A percentile compares a stretch with the other conserved stretches of the same genome.
These are phyloP conservation scores for Hylodesmum podocarpum DNA, from an alignment of 306 rosid genomes.

Conservation along the genomic window DNA sequence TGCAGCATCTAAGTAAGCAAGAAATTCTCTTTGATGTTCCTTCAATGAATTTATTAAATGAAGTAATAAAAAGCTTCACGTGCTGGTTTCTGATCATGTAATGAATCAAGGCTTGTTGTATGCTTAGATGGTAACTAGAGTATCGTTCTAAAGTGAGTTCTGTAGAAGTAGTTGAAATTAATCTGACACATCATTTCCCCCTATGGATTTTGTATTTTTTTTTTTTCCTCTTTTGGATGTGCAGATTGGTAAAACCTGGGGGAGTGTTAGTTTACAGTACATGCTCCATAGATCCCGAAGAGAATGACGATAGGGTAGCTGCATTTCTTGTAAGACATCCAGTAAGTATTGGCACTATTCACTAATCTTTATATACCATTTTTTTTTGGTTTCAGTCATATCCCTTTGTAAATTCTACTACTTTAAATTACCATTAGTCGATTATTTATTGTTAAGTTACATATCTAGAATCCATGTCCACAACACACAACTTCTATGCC, in stretches of 20 bases:
- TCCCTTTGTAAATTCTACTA: not conserved
- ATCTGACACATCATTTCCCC: not conserved
- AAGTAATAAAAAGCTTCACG: not conserved
- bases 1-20: slow-evolving; percentile 72
- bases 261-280: slow-evolving; percentile 83
- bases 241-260: slow-evolving; percentile 82
- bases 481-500: not conserved
- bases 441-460: not conserved
- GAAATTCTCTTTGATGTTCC: not conserved
- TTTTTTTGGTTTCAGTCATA: not conserved
- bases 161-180: slow-evolving; percentile 7
- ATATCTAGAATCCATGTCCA: not conserved
- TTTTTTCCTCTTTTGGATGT: slow-evolving; percentile 28
- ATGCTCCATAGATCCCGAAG: slow-evolving; percentile 93
- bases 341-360: slow-evolving; percentile 39
- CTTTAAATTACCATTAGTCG: not conserved
- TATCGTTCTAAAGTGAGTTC: not conserved
- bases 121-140: slow-evolving; percentile 12
- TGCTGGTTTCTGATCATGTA: not conserved
- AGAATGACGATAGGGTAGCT: slow-evolving; percentile 75
- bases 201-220: slow-evolving; percentile 11
- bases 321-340: slow-evolving; percentile 84
- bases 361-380: not conserved
- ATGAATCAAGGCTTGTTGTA: slow-evolving; percentile 8
- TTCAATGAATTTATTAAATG: not conserved